A percentile compares a stretch with the other conserved stretches of the same genome.
Evolutionary conservation across 805 yeast species (phyloP).

Genomic region (Lachancea lanzarotensis): DNA sequence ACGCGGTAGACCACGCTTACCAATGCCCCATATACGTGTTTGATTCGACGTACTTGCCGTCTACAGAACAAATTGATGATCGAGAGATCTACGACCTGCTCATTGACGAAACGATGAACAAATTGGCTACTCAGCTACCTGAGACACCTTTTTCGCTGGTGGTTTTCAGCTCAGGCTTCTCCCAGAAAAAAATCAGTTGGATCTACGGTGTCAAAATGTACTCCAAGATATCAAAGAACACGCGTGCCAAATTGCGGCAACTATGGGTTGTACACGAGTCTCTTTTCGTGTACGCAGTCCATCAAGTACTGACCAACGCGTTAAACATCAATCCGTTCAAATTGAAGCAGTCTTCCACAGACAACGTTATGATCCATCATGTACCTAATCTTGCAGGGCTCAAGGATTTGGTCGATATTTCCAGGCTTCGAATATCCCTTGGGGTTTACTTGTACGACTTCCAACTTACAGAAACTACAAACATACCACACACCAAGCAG

Average conservation of each 20-base stretch:
- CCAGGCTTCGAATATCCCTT: conserved; percentile 67
- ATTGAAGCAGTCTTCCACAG: conserved; percentile 11
- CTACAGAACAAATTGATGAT: conserved; percentile 39
- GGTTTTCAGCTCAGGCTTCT: conserved; percentile 79
- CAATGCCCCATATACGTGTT: conserved; percentile 70
- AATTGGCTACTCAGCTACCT: conserved; percentile 54
- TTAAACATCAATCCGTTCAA: conserved; percentile 41
- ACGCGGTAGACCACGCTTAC: conserved; percentile 58
- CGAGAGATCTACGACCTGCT: conserved; percentile 34
- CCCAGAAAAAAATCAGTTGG: conserved; percentile 46
- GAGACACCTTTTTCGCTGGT: conserved; percentile 56
- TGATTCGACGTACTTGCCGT: conserved; percentile 76
- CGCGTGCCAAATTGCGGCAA: conserved; percentile 49
- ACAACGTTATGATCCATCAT: conserved; percentile 30
- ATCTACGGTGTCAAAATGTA: conserved; percentile 62
- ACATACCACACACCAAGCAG: conserved; percentile 39
- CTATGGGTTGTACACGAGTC: conserved; percentile 83
- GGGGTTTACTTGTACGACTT: conserved; percentile 66
- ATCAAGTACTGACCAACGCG: conserved; percentile 63
- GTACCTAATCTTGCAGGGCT: conserved; percentile 47
- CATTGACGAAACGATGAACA: conserved; percentile 49
- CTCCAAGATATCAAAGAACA: conserved; percentile 49
- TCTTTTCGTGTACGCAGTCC: conserved; percentile 77
- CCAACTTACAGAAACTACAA: conserved; percentile 43
- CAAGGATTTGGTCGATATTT: conserved; percentile 61